Conservation (phyloP, 306 rosid genomes). For the Pyrus betulifolia region DNA sequence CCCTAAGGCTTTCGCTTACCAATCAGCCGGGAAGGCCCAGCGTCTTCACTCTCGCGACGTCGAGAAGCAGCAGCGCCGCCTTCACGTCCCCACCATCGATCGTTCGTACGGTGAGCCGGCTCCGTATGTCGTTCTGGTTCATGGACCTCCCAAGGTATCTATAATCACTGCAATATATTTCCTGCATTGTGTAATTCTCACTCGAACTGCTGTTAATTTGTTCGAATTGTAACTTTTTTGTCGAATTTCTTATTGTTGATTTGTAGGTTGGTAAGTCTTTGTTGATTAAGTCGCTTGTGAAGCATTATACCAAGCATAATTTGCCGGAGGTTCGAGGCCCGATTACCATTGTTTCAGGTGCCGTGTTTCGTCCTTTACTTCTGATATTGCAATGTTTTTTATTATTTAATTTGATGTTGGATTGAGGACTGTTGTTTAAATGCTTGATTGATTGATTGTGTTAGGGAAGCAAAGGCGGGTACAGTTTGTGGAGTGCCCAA, state of each 20-base stretch:
- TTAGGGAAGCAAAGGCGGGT: conserved; percentile 85
- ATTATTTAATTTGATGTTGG: not conserved
- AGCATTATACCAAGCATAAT: conserved; percentile 87
- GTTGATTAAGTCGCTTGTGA: conserved; percentile 63
- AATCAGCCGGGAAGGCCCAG: conserved; percentile 69
- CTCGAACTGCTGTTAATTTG: not conserved
- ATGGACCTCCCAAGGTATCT: conserved; percentile 86
- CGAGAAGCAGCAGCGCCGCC: conserved; percentile 95
- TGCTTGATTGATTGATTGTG: conserved; percentile 8
- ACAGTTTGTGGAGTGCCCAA: conserved; percentile 91
- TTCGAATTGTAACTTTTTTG: not conserved
- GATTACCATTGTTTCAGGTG: conserved; percentile 84
- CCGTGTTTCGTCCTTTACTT: not conserved
- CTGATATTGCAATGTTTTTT: not conserved
- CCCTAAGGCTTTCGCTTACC: conserved; percentile 77
- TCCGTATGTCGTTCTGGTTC: conserved; percentile 78
- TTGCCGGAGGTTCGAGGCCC: conserved; percentile 84
- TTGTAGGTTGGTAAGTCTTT: conserved; percentile 90
- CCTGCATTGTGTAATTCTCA: not conserved
- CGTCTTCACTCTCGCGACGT: conserved; percentile 80
- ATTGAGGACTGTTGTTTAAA: not conserved
- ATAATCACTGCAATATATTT: not conserved
- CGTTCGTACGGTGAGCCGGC: conserved; percentile 79
- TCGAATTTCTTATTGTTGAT: not conserved
- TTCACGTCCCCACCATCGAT: conserved; percentile 66